Evolutionary conservation across 345 rosid genomes (phyloP), one percentile per base, ranked within the genome.

Genomic region (Draba incana): DNA sequence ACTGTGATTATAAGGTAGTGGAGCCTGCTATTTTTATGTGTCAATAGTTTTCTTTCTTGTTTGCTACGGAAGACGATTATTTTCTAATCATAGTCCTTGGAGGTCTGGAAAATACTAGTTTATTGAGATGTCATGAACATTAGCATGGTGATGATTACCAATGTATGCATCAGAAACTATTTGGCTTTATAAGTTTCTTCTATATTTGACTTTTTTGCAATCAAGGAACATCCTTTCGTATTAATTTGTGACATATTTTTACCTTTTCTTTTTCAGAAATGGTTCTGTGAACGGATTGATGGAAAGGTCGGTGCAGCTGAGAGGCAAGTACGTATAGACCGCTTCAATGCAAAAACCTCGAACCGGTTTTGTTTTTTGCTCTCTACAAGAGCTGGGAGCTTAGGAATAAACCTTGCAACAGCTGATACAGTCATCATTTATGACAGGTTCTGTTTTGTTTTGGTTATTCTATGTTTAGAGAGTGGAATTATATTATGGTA

Each of bases 321-420:
- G 80, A 82, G 99, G 78, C 99, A 95, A 82, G 78, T 95, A 68
- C 94, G 99, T 31, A 95, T 95, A 68, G 99, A 95, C 78, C 89
- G 98, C 61, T 95, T 89, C 77, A 95, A 95, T 82, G 88, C 94
- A 57, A 86, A 82, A 78, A 89, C 82, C 74, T 92, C 99, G 13
- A 84, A 93, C 49, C 87, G 94, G 72, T 95, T 95, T 77, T 95
- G 99, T 70, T 92, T 95, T 76, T 80, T 95, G 76, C 96, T 92
- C 68, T 95, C 99, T 53, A 95, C 98, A 52, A 89, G 99, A 80
- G 98, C 99, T 71, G 99, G 99, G 68, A 98, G 98, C 73, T 80
- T 95, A 82, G 99, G 99, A 77, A 95, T 95, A 78, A 95, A 95
- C 80, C 99, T 95, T 79, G 99, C 99, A 64, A 95, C 99, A 2